phyloP scores from a whole-genome alignment of 163 green algal species.

The Chloroidium sp. region DNA sequence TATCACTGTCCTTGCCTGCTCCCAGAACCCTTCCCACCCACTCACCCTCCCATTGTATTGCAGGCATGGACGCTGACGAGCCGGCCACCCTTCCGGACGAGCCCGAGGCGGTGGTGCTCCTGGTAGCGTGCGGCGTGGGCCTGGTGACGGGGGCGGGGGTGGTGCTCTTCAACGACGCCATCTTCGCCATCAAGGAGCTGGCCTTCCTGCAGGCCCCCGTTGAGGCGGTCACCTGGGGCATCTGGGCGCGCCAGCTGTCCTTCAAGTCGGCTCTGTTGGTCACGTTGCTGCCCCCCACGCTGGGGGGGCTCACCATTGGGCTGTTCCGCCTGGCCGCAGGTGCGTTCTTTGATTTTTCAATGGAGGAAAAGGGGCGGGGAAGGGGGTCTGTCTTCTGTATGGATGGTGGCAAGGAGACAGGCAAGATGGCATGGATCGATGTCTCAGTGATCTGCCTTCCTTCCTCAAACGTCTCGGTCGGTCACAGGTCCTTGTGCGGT shows the following conservation, averaged over 20 bases:
- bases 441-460: no score
- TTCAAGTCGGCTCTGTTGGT: constrained; percentile 9
- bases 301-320: constrained; percentile 24
- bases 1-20: no score
- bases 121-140: constrained; percentile 40
- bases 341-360: not conserved
- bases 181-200: constrained; percentile 27
- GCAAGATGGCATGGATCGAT: no score
- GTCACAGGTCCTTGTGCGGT: no score
- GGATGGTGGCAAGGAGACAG: no score
- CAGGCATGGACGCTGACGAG: no score
- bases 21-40: no score
- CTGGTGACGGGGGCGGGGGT: constrained; percentile 36
- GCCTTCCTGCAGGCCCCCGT: constrained; percentile 16
- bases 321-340: constrained; percentile 3
- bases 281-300: constrained; percentile 31
- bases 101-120: constrained; percentile 32
- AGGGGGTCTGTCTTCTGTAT: no score
- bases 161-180: constrained; percentile 43
- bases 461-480: no score
- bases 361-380: no score
- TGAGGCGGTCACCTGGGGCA: constrained; percentile 14
- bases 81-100: no score
- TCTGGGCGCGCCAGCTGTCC: constrained; percentile 21
- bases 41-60: no score